These are phyloP conservation scores for Calonectria multiphialidica DNA, from an alignment of 2,329 filamentous ascomycete species.

Conservation along the genomic window DNA sequence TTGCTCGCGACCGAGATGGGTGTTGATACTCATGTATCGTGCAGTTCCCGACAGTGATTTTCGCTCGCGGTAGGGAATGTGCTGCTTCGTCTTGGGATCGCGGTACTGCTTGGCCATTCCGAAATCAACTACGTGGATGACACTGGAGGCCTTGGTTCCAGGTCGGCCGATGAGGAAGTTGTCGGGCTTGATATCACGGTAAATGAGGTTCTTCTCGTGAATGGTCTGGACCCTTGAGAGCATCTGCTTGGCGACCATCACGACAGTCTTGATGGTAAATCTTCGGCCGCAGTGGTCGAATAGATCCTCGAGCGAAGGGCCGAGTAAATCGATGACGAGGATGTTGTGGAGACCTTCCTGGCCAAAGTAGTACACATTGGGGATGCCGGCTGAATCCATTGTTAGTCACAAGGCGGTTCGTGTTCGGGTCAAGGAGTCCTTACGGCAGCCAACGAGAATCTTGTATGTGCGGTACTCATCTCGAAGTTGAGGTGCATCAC, in stretches of 20 bases:
- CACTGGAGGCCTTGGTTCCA: constrained; percentile 93
- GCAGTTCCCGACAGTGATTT: constrained; percentile 98
- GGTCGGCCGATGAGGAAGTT: constrained; percentile 98
- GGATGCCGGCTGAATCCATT: constrained; percentile 82
- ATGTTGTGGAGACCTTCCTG: constrained; percentile 99
- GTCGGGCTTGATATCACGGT: constrained; percentile 99
- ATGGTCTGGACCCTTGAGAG: constrained; percentile 92
- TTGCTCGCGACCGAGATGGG: constrained; percentile 95
- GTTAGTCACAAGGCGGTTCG: constrained; percentile 50
- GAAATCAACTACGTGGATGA: constrained; percentile 98
- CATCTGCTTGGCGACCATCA: constrained; percentile 99
- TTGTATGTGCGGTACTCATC: constrained; percentile 99
- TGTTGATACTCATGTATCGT: constrained; percentile 99
- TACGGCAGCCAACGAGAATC: constrained; percentile 98
- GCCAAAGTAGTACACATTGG: constrained; percentile 99
- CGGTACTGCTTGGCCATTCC: constrained; percentile 99
- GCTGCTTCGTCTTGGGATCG: constrained; percentile 98
- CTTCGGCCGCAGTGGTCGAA: constrained; percentile 97
- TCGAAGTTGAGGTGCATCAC: constrained; percentile 95
- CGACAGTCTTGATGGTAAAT: constrained; percentile 97
- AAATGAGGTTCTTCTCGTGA: constrained; percentile 99
- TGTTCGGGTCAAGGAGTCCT: constrained; percentile 54
- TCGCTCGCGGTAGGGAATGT: constrained; percentile 96
- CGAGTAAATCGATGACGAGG: constrained; percentile 95
- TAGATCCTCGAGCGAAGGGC: constrained; percentile 93